Conservation (phyloP, 2,329 filamentous ascomycete genomes). For the Sporothrix phasma region DNA sequence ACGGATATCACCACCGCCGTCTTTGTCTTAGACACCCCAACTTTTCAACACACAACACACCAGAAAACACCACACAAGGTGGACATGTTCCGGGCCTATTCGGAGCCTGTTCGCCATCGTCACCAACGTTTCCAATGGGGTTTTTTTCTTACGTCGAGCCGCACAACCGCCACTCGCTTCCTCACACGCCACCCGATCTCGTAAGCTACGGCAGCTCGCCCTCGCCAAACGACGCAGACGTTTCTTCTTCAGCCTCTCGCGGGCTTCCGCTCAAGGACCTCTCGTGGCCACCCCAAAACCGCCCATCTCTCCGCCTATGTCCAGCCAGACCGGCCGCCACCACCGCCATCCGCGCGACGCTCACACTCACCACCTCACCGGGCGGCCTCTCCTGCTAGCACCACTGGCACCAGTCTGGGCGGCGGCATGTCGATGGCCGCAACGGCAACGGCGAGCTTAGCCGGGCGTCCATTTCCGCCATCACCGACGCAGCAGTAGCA, state of each 20-base stretch:
- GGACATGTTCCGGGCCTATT: conserved; percentile 1
- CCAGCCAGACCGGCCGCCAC: conserved; percentile 40
- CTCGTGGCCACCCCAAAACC: conserved; percentile 32
- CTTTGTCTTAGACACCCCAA: neutral
- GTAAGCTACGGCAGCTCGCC: conserved; percentile 40
- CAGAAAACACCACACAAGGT: neutral
- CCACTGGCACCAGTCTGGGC: no score
- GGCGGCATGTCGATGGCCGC: conserved; percentile 34
- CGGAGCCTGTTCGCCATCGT: conserved; percentile 12
- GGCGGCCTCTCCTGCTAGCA: conserved; percentile 24
- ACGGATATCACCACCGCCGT: neutral
- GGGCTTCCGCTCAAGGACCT: conserved; percentile 30
- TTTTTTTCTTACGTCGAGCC: conserved; percentile 41
- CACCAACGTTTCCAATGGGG: conserved; percentile 41
- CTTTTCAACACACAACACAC: neutral
- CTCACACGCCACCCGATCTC: conserved; percentile 45
- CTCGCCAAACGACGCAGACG: conserved; percentile 21
- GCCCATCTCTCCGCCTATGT: conserved; percentile 46
- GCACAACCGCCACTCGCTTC: conserved; percentile 40
- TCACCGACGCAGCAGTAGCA: neutral
- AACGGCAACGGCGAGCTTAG: neutral
- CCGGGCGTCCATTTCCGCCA: neutral
- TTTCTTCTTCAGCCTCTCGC: no score
- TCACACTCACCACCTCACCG: conserved; percentile 2
- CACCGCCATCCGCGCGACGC: conserved; percentile 15